phyloP scores from a whole-genome alignment of 257 asterid genomes.

The Hygrophila difformis region DNA sequence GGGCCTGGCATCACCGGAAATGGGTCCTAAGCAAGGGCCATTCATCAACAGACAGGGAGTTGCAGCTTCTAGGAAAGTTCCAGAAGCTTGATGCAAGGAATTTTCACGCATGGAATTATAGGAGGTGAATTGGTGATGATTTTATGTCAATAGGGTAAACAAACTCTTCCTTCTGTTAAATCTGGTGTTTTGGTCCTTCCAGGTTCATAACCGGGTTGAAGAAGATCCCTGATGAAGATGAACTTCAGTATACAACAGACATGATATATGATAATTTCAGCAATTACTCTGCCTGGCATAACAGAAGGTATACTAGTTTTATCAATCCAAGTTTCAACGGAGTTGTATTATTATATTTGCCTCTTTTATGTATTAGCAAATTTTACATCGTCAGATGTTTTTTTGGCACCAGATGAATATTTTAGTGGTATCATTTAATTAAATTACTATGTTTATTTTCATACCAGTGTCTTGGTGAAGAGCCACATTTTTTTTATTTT shows the following conservation, averaged over 20 bases:
- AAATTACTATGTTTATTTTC: too few relatives aligned
- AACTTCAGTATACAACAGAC: slow-evolving; percentile 67
- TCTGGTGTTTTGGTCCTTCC: slow-evolving; percentile 16
- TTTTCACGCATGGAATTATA: slow-evolving; percentile 91
- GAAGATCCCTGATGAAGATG: slow-evolving; percentile 73
- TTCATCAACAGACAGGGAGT: slow-evolving; percentile 69
- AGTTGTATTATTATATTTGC: neutral
- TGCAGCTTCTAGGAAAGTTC: slow-evolving; percentile 58
- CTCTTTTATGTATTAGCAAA: too few relatives aligned
- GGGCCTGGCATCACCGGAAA: slow-evolving; percentile 98
- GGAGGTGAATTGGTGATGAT: slow-evolving; percentile 50
- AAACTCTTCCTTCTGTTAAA: slow-evolving; percentile 10
- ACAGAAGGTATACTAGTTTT: slow-evolving; percentile 54
- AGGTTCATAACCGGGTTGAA: slow-evolving; percentile 65
- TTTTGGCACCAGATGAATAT: too few relatives aligned
- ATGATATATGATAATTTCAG: slow-evolving; percentile 80
- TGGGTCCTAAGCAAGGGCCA: slow-evolving; percentile 89
- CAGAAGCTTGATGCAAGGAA: slow-evolving; percentile 82
- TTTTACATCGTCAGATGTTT: too few relatives aligned
- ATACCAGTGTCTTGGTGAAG: too few relatives aligned
- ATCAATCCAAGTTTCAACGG: slow-evolving; percentile 5
- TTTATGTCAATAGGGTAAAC: slow-evolving; percentile 3
- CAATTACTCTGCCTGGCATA: slow-evolving; percentile 99
- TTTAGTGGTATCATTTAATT: too few relatives aligned
- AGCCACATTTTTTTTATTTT: too few relatives aligned